Conservation (phyloP, 2,329 filamentous ascomycete species). For the Alternaria sp. region DNA sequence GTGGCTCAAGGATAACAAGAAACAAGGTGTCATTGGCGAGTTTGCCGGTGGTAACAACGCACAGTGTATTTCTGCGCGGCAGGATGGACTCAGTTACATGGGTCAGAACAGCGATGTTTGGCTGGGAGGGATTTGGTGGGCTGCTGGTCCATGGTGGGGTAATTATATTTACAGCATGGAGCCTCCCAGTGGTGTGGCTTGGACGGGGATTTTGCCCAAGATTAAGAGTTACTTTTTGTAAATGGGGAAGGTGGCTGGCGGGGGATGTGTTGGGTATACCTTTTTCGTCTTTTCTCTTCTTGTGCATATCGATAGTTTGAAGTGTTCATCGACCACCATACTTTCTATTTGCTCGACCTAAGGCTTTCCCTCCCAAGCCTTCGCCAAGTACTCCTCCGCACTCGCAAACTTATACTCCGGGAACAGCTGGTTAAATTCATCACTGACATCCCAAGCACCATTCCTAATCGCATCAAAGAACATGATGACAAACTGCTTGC, state of each 20-base stretch:
- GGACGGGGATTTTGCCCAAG: conserved; percentile 46
- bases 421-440: conserved; percentile 58
- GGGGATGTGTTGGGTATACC: conserved; percentile 17
- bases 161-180: conserved; percentile 61
- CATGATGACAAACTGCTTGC: conserved; percentile 53
- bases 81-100: conserved; percentile 61
- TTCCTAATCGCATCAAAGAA: conserved; percentile 54
- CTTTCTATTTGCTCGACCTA: conserved; percentile 19
- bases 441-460: conserved; percentile 56
- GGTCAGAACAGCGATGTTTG: conserved; percentile 62
- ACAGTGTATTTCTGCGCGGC: conserved; percentile 60
- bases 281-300: conserved; percentile 6
- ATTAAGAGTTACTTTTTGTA: conserved; percentile 49
- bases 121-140: conserved; percentile 64
- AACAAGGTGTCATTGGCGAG: conserved; percentile 64
- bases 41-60: conserved; percentile 63
- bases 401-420: conserved; percentile 57
- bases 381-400: conserved; percentile 54
- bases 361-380: conserved; percentile 54
- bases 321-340: not conserved
- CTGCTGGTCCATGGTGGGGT: conserved; percentile 63
- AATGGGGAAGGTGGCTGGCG: not conserved
- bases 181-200: conserved; percentile 58
- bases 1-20: conserved; percentile 64
- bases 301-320: not conserved